Evolutionary conservation across 768 basidiomycete species (phyloP).

Genomic region (Hygrocybe punicea): DNA sequence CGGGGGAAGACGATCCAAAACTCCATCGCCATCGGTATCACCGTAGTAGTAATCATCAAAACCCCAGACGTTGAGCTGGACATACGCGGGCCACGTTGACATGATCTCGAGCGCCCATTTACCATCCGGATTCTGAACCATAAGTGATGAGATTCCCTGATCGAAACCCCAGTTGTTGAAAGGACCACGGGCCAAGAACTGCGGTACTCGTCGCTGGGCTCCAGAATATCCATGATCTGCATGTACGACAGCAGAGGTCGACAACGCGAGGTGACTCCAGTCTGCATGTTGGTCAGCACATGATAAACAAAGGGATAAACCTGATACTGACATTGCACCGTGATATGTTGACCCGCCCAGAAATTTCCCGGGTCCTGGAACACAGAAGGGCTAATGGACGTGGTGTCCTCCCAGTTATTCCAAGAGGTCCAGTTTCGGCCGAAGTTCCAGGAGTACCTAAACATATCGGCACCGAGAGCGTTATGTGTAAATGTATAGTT

Average conservation of each 20-base stretch:
- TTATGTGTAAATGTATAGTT: slow-evolving; percentile 76
- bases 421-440: slow-evolving; percentile 82
- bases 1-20: slow-evolving; percentile 88
- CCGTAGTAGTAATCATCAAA: slow-evolving; percentile 94
- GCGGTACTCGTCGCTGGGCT: slow-evolving; percentile 72
- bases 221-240: slow-evolving; percentile 64
- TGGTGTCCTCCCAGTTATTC: slow-evolving; percentile 72
- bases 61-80: slow-evolving; percentile 88
- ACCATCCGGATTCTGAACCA: slow-evolving; percentile 61
- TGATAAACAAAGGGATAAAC: background rate
- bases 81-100: slow-evolving; percentile 84
- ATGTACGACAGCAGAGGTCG: slow-evolving; percentile 67
- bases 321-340: slow-evolving; percentile 73
- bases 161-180: slow-evolving; percentile 95
- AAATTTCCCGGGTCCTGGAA: slow-evolving; percentile 54
- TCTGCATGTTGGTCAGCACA: slow-evolving; percentile 43
- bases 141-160: slow-evolving; percentile 66
- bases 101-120: slow-evolving; percentile 87
- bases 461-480: slow-evolving; percentile 81
- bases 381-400: slow-evolving; percentile 55
- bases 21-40: slow-evolving; percentile 80
- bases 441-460: slow-evolving; percentile 85
- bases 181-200: slow-evolving; percentile 80
- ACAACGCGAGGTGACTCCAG: slow-evolving; percentile 67
- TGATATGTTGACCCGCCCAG: slow-evolving; percentile 83